Conservation (phyloP, 768 basidiomycete species). For the Hydnum rufescens region DNA sequence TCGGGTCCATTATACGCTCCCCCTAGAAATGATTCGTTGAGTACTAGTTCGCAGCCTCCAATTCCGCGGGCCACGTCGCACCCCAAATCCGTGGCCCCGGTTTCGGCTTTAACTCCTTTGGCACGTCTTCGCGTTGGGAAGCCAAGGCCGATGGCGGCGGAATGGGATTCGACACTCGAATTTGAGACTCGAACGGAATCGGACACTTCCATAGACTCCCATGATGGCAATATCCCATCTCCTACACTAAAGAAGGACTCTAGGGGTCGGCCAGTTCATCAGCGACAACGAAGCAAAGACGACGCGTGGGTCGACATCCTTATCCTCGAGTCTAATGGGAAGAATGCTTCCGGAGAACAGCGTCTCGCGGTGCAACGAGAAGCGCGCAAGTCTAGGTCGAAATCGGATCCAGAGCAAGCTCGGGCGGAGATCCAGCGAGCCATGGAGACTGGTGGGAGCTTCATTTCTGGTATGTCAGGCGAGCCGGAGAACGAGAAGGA, state of each 20-base stretch:
- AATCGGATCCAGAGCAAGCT: conserved; percentile 43
- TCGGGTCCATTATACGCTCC: no score
- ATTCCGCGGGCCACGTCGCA: neutral
- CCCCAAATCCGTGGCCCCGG: neutral
- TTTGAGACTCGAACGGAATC: conserved; percentile 44
- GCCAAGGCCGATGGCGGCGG: conserved; percentile 13
- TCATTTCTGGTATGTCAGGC: no score
- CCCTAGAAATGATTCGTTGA: no score
- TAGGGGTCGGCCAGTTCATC: conserved; percentile 17
- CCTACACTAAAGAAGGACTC: neutral
- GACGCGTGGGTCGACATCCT: conserved; percentile 84
- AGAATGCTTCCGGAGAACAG: conserved; percentile 11
- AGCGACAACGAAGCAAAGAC: conserved; percentile 27
- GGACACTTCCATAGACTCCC: conserved; percentile 7
- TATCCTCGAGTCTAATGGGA: conserved; percentile 24
- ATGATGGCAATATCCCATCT: neutral
- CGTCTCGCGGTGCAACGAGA: conserved; percentile 24
- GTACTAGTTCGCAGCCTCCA: neutral
- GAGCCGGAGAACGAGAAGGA: no score
- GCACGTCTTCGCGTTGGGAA: neutral
- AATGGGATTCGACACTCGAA: conserved; percentile 52
- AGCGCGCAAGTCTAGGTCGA: conserved; percentile 3
- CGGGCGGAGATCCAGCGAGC: conserved; percentile 35
- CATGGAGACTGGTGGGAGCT: neutral
- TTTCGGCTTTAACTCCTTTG: neutral